Percentiles rank a stretch among this genome's conserved stretches.
Evolutionary conservation across 2,329 filamentous ascomycete genomes (phyloP).

Genomic region (Arthrobotrys sphaeroides): DNA sequence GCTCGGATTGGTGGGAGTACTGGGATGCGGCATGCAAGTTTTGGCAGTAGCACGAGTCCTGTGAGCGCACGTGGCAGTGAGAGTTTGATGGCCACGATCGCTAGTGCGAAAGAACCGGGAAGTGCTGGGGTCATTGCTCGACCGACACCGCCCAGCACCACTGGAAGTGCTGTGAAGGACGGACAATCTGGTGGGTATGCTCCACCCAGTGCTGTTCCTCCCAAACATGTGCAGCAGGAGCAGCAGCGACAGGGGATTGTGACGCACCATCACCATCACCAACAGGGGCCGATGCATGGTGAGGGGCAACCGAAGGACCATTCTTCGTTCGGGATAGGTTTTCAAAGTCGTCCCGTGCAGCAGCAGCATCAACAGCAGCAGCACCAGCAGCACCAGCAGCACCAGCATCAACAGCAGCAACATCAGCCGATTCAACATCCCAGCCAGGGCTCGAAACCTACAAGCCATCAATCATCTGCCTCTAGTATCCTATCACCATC

Average conservation of each 20-base stretch:
- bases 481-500: slow-evolving; percentile 49
- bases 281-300: slow-evolving; percentile 15
- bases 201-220: slow-evolving; percentile 45
- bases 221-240: slow-evolving; percentile 50
- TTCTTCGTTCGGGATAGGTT: slow-evolving; percentile 15
- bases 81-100: slow-evolving; percentile 48
- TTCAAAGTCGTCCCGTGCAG: slow-evolving; percentile 5
- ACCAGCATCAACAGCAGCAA: slow-evolving; percentile 30
- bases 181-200: slow-evolving; percentile 42
- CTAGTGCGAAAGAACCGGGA: slow-evolving; percentile 44
- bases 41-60: slow-evolving; percentile 52
- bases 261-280: slow-evolving; percentile 34
- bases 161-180: slow-evolving; percentile 49
- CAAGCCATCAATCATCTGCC: slow-evolving; percentile 50
- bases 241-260: slow-evolving; percentile 48
- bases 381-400: slow-evolving; percentile 30
- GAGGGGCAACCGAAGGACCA: slow-evolving; percentile 32
- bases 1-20: slow-evolving; percentile 51
- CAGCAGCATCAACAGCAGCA: slow-evolving; percentile 27
- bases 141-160: slow-evolving; percentile 52
- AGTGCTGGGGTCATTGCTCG: slow-evolving; percentile 51
- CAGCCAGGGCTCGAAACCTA: slow-evolving; percentile 37
- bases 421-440: slow-evolving; percentile 28
- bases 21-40: slow-evolving; percentile 51
- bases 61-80: slow-evolving; percentile 51